These are phyloP conservation scores for Metschnikowia peoriensis DNA, from an alignment of 805 yeast genomes.

Conservation along the genomic window DNA sequence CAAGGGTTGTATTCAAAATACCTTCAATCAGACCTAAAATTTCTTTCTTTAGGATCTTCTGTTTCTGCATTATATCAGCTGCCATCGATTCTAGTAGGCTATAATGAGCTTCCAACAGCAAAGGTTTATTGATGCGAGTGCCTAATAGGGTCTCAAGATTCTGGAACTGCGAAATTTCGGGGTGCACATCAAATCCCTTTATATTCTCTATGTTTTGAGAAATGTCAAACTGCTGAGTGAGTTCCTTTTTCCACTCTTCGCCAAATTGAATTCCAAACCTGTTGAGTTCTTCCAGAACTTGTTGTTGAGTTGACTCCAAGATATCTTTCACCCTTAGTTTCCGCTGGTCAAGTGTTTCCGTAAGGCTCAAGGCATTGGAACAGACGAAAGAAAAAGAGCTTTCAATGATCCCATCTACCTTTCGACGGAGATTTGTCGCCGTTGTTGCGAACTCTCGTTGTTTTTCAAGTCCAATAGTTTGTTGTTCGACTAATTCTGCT, in stretches of 20 bases:
- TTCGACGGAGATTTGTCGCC: background rate
- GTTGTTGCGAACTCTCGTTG: background rate
- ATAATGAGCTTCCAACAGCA: background rate
- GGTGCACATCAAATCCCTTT: background rate
- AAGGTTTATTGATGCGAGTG: background rate
- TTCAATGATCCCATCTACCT: background rate
- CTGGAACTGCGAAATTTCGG: slow-evolving; percentile 1
- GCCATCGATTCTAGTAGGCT: background rate
- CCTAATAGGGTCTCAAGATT: background rate
- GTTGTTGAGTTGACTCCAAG: background rate
- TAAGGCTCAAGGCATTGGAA: background rate
- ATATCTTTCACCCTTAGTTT: background rate
- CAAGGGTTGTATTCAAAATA: background rate
- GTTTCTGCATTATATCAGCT: background rate
- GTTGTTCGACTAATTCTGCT: background rate
- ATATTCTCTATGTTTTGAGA: background rate
- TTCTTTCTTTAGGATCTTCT: background rate
- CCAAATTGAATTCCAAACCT: background rate
- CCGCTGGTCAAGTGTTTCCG: background rate
- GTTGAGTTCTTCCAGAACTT: background rate
- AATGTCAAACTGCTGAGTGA: background rate
- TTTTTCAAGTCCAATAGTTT: background rate
- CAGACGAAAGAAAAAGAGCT: background rate
- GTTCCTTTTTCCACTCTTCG: slow-evolving; percentile 1
- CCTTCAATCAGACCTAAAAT: background rate